phyloP scores from a whole-genome alignment of 495 filamentous ascomycete genomes.

The Hamigera avellanea region DNA sequence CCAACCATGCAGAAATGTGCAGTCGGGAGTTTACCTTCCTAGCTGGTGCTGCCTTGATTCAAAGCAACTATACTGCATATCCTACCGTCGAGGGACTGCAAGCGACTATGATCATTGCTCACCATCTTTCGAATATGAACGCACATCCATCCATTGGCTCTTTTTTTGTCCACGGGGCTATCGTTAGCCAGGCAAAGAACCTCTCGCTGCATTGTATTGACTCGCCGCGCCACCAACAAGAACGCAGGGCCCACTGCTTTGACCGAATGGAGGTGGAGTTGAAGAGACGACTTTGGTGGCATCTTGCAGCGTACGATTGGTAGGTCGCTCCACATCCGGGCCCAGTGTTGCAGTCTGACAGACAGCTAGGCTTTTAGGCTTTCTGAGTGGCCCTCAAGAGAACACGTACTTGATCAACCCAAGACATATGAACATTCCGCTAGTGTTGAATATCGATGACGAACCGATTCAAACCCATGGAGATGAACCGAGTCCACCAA shows the following conservation, averaged over 20 bases:
- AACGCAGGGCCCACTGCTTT: constrained; percentile 5
- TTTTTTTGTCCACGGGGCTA: constrained; percentile 20
- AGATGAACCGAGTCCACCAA: constrained; percentile 1
- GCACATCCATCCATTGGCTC: constrained; percentile 16
- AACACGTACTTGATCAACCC: constrained; percentile 35
- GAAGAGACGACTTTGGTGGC: constrained; percentile 36
- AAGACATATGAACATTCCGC: constrained; percentile 22
- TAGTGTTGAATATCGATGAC: constrained; percentile 17
- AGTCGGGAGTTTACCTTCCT: constrained; percentile 20
- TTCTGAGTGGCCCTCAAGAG: constrained; percentile 37
- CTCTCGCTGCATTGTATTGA: constrained; percentile 38
- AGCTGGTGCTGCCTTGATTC: constrained; percentile 22
- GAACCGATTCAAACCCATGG: constrained; percentile 5
- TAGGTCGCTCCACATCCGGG: too few relatives aligned
- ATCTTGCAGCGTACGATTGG: constrained; percentile 36
- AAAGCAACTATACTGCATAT: constrained; percentile 20
- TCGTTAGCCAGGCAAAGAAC: constrained; percentile 25
- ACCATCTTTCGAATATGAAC: constrained; percentile 19
- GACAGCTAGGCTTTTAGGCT: constrained; percentile 24
- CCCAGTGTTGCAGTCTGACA: too few relatives aligned
- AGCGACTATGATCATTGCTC: constrained; percentile 28
- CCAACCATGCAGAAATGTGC: constrained; percentile 15
- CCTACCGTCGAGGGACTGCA: constrained; percentile 35
- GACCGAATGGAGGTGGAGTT: constrained; percentile 21
- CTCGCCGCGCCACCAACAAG: constrained; percentile 6